phyloP scores from a whole-genome alignment of 306 rosid genomes.

The Rosa rugosa region DNA sequence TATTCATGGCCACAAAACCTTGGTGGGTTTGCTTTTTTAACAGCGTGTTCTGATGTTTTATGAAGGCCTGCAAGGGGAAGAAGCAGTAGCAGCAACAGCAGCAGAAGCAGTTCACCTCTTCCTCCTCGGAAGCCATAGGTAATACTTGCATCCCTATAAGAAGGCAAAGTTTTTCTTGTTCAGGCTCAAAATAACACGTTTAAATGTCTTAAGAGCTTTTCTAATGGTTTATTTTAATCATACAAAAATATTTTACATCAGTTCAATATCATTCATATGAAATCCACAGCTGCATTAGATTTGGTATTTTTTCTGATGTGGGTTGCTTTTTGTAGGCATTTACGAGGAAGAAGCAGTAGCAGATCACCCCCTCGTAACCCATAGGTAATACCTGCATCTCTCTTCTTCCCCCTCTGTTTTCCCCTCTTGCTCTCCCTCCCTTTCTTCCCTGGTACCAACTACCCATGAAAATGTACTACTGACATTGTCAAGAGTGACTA shows the following conservation, averaged over 20 bases:
- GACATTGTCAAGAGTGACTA: constrained; percentile 1
- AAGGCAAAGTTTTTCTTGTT: neutral
- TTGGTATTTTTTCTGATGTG: neutral
- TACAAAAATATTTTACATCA: neutral
- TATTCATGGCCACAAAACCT: neutral
- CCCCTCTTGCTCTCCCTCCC: neutral
- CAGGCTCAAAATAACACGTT: neutral
- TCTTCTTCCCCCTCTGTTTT: neutral
- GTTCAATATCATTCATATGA: neutral
- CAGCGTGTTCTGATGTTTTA: constrained; percentile 9
- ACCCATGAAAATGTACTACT: constrained; percentile 10
- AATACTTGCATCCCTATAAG: neutral
- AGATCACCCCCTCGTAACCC: constrained; percentile 59
- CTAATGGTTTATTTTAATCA: neutral
- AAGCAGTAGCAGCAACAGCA: constrained; percentile 75
- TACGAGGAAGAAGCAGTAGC: constrained; percentile 74
- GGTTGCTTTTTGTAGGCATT: constrained; percentile 45
- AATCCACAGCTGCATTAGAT: neutral
- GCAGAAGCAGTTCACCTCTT: constrained; percentile 86
- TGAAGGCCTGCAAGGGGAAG: constrained; percentile 83
- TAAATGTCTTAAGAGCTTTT: neutral
- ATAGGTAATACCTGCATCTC: constrained; percentile 34
- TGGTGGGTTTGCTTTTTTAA: neutral
- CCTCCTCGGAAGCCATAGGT: constrained; percentile 64
- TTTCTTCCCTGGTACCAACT: neutral